Evolutionary conservation across 768 basidiomycete species (phyloP).

Genomic region (Trametes elegans): DNA sequence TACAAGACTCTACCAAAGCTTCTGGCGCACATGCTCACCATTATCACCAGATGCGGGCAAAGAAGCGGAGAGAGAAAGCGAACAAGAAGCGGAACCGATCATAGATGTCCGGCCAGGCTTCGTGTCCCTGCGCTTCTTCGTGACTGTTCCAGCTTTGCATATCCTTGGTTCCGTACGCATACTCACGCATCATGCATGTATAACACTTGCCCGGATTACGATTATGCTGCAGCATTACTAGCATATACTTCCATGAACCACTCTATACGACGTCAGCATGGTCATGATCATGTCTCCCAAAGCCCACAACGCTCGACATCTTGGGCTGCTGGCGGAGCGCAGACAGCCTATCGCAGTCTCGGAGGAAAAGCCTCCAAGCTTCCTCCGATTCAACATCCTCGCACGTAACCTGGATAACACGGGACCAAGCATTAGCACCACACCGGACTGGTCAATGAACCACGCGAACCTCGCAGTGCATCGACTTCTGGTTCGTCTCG

Average conservation of each 20-base stretch:
- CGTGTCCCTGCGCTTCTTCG: not conserved
- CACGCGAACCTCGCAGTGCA: conserved; percentile 51
- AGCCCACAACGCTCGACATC: not conserved
- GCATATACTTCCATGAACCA: conserved; percentile 8
- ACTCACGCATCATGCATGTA: not conserved
- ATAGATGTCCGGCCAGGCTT: too few relatives aligned
- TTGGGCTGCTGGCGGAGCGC: conserved; percentile 22
- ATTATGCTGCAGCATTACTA: conserved; percentile 9
- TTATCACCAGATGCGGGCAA: conserved; percentile 64
- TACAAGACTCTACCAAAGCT: too few relatives aligned
- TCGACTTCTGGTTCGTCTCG: conserved; percentile 50
- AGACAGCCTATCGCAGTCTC: conserved; percentile 44
- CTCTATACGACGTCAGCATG: not conserved
- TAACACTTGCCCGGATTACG: conserved; percentile 10
- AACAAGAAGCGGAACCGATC: conserved; percentile 55
- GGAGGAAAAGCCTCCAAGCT: conserved; percentile 47
- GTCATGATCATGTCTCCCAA: not conserved
- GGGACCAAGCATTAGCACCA: not conserved
- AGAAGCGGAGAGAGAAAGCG: conserved; percentile 77
- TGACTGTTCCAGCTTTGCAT: not conserved
- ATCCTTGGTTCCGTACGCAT: too few relatives aligned
- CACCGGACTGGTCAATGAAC: not conserved
- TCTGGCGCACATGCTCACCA: not conserved
- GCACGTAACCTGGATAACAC: conserved; percentile 42
- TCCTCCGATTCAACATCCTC: conserved; percentile 35